A percentile compares a stretch with the other conserved stretches of the same genome.
These are phyloP conservation scores for Parascedosporium putredinis DNA, from an alignment of 2,329 filamentous ascomycete genomes.

Conservation along the genomic window DNA sequence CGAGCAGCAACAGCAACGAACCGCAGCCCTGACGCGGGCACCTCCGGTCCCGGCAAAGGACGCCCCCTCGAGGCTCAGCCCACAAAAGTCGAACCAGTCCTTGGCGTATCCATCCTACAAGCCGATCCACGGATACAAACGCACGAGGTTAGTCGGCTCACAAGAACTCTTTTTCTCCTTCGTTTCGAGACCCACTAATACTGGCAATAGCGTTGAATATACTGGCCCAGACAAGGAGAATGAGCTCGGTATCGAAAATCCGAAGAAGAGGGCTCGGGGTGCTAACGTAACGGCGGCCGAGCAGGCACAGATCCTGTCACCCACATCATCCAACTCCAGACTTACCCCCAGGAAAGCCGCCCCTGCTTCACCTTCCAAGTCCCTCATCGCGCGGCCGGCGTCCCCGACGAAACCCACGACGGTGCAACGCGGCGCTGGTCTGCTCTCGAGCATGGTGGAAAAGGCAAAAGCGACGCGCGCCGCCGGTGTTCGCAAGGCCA, in stretches of 20 bases:
- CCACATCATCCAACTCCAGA: slow-evolving; percentile 71
- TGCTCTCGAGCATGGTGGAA: slow-evolving; percentile 48
- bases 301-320: slow-evolving; percentile 60
- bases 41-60: slow-evolving; percentile 44
- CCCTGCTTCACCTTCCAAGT: slow-evolving; percentile 6
- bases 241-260: slow-evolving; percentile 48
- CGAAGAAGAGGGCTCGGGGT: slow-evolving; percentile 56
- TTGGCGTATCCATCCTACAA: slow-evolving; percentile 14
- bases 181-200: too few relatives aligned
- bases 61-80: slow-evolving; percentile 22
- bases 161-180: too few relatives aligned
- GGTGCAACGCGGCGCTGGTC: slow-evolving; percentile 36
- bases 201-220: slow-evolving; percentile 47
- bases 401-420: slow-evolving; percentile 48
- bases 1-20: slow-evolving; percentile 30
- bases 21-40: slow-evolving; percentile 21
- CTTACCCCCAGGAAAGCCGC: slow-evolving; percentile 33
- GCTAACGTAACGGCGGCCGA: slow-evolving; percentile 29
- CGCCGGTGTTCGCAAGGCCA: slow-evolving; percentile 34
- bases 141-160: slow-evolving; percentile 45
- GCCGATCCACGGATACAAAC: slow-evolving; percentile 29
- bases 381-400: slow-evolving; percentile 20
- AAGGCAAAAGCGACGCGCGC: slow-evolving; percentile 47
- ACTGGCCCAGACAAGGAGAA: slow-evolving; percentile 69
- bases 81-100: slow-evolving; percentile 23